phyloP scores from a whole-genome alignment of 768 basidiomycete species.

The Collybia mongolica region DNA sequence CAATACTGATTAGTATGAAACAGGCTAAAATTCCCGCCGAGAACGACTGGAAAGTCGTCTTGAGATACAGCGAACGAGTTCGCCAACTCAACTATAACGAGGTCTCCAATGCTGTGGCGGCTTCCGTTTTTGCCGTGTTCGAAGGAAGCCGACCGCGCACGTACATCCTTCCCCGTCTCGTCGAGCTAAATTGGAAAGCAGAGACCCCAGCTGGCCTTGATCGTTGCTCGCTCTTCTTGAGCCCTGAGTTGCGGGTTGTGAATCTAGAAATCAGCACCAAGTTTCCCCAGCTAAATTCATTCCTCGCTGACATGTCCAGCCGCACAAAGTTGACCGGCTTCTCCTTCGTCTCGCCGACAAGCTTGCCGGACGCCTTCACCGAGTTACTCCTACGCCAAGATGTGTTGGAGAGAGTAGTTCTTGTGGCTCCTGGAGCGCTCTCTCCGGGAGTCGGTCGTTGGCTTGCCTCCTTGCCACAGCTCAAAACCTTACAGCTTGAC shows the following conservation, averaged over 20 bases:
- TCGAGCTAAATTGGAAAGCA: conserved; percentile 69
- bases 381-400: conserved; percentile 61
- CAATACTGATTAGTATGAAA: background rate
- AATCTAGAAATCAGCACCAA: conserved; percentile 62
- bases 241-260: conserved; percentile 57
- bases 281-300: conserved; percentile 56
- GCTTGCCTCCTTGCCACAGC: conserved; percentile 60
- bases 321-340: conserved; percentile 65
- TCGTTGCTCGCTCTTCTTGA: conserved; percentile 62
- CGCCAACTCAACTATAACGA: conserved; percentile 71
- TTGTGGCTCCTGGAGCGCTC: conserved; percentile 76
- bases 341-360: conserved; percentile 67
- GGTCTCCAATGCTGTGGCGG: conserved; percentile 56
- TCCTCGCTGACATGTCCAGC: conserved; percentile 64
- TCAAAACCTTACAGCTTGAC: conserved; percentile 69
- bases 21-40: conserved; percentile 61
- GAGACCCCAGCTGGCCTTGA: conserved; percentile 67
- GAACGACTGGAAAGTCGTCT: conserved; percentile 67
- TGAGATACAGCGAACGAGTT: conserved; percentile 68
- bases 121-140: conserved; percentile 66
- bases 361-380: conserved; percentile 70
- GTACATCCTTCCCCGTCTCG: conserved; percentile 69
- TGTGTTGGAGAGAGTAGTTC: conserved; percentile 55
- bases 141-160: conserved; percentile 61
- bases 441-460: conserved; percentile 71